These are phyloP conservation scores for Saccharomyces pastorianus DNA, from an alignment of 1,139 yeast genomes.

Conservation along the genomic window DNA sequence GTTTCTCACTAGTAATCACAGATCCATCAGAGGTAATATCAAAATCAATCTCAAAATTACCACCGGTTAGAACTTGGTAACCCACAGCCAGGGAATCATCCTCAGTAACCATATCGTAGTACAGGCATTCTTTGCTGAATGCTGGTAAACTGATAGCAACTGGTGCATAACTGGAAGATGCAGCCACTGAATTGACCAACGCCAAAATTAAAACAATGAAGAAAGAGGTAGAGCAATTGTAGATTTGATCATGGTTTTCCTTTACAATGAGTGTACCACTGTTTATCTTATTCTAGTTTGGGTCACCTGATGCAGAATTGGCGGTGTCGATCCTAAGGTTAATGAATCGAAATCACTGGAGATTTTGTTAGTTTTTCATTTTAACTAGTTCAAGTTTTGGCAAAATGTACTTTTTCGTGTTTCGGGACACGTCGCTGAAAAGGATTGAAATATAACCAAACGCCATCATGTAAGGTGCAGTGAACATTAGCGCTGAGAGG, in stretches of 20 bases:
- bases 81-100: constrained; percentile 35
- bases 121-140: constrained; percentile 37
- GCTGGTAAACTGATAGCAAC: constrained; percentile 33
- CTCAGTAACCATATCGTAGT: constrained; percentile 30
- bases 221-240: not conserved
- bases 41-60: constrained; percentile 60
- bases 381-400: not conserved
- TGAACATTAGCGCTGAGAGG: not conserved
- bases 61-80: constrained; percentile 53
- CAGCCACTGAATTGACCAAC: constrained; percentile 8
- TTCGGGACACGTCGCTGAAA: constrained; percentile 1
- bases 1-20: constrained; percentile 44
- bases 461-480: not conserved
- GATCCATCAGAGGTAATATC: constrained; percentile 52
- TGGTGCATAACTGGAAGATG: constrained; percentile 28
- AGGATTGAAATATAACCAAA: not conserved
- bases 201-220: constrained; percentile 2
- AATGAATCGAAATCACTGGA: not conserved
- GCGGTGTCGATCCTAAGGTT: not conserved
- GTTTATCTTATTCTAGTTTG: not conserved
- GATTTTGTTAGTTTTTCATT: not conserved
- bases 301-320: not conserved
- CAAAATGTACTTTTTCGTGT: not conserved
- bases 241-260: not conserved
- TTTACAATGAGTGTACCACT: not conserved